Evolutionary conservation across 805 yeast genomes (phyloP), one percentile per base, ranked within the genome.

Genomic region (Cyberlindnera misumaiensis): DNA sequence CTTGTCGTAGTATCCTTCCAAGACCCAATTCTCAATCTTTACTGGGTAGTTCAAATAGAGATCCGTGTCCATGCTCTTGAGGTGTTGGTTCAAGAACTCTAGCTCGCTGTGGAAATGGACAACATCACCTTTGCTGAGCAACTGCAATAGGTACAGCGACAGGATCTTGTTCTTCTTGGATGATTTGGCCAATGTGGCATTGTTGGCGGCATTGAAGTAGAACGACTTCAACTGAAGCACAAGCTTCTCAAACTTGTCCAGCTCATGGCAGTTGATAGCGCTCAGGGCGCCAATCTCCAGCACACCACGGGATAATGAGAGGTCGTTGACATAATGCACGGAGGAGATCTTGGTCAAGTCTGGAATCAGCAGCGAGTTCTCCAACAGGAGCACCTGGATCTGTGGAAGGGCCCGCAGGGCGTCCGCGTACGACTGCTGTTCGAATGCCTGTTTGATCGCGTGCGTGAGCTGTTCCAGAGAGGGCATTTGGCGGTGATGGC

Each of bases 1-100:
- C 61, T 85, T 85, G 60, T 87, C 93, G 62, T 89, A 93, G 47
- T 90, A 83, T 31, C 98, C 98, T 64, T 93, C 97, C 82, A 90
- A 87, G 48, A 93, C 74, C 83, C 94, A 86, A 48, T 85, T 80
- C 60, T 93, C 97, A 51, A 93, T 77, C 49, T 80, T 79, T 38
- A 90, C 80, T 17, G 97, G 97, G 58, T 88, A 88, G 34, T 77
- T 73, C 49, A 90, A 67, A 58, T 72, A 85, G 48, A 72, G 67
- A 58, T 85, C 95, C 27, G 70, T 67, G 49, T 86, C 90, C 44
- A 58, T 56, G 51, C 52, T 67, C n/a, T 52, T 45, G 20, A 64
- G 48, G 29, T 59, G 53, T 12, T 13, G n/a, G 49, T 73, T 74
- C 48, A 88, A 70, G 42, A 67, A 68, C 60, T 90, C 97, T 44